Evolutionary conservation across 352 stramenopile genomes (phyloP), one percentile per base, ranked within the genome.

Genomic region (Phytopythium oedochilum): DNA sequence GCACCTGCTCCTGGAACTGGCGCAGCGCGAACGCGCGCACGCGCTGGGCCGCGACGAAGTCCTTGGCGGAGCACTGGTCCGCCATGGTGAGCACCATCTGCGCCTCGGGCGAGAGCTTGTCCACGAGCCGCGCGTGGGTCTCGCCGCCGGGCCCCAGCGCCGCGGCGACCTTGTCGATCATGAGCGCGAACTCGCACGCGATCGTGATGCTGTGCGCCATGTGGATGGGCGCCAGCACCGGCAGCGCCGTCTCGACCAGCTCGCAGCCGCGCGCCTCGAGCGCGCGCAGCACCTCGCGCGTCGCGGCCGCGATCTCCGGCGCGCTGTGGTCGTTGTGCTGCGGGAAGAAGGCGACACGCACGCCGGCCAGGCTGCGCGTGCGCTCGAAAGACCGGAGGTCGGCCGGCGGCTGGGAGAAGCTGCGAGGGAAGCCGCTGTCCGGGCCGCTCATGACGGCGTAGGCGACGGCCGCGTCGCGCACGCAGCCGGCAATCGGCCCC

Each of bases 191-290:
- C 56, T 97, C 89, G 36, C 71, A 75, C 20, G 78, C 63, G 55
- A 97, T 94, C n/a, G 84, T 97, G 28, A 94, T 71, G 4, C 53
- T 78, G 66, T 97, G 90, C 8, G 83, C 70, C 29, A 93, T 53
- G 58, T 92, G 73, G 28, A 96, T 96, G 20, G 81, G 62, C 49
- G 73, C 65, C 12, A 97, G 50, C 53, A 90, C 68, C n/a, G 92
- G 70, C 18, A 97, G 60, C 40, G 80, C 69, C 10, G 89, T 78
- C 43, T 91, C 59, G 20, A 96, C 63, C 7, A 97, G 64, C 49
- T 79, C 67, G 1, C 85, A 89, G 26, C 88, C 87, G 9, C 69
- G 73, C 20, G 51, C 35, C 40, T 82, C 50, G 4, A 96, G 63
- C 18, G 63, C 52, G 17, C 75, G 59, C 1, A 96, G 55, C 5